Percentiles rank a stretch among this genome's conserved stretches.
Evolutionary conservation across 75 land plant species (phyloP).

Genomic region (Azolla pinnata): DNA sequence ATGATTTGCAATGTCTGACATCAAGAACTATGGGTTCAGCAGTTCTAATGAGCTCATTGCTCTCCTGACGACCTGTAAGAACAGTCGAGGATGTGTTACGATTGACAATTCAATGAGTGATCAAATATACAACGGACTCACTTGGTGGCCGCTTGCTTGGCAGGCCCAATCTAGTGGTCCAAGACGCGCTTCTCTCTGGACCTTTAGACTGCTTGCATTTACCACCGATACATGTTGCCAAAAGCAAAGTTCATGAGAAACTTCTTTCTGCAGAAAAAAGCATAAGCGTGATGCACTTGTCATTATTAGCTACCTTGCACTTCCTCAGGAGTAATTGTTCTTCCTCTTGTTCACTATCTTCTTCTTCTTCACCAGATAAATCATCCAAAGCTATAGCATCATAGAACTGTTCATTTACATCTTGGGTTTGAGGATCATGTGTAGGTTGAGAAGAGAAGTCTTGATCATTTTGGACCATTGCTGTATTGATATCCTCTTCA

Average conservation of each 20-base stretch:
- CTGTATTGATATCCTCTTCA: not conserved
- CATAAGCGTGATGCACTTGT: not conserved
- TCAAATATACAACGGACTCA: no score
- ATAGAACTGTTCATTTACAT: conserved; percentile 60
- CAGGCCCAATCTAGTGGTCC: conserved; percentile 8
- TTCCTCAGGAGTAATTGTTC: not conserved
- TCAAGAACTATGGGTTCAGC: conserved; percentile 33
- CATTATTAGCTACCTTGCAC: conserved; percentile 8
- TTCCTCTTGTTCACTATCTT: conserved; percentile 30
- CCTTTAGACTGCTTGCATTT: no score
- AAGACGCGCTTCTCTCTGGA: conserved; percentile 8
- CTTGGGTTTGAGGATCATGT: not conserved
- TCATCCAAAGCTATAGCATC: conserved; percentile 75
- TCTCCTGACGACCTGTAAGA: conserved; percentile 22
- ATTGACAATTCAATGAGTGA: not conserved
- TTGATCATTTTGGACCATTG: not conserved
- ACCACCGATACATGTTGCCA: no score
- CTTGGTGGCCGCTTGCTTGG: conserved; percentile 5
- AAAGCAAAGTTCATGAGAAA: no score
- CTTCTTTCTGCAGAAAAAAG: not conserved
- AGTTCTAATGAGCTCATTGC: conserved; percentile 26
- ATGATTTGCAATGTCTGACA: conserved; percentile 40
- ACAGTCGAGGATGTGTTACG: not conserved
- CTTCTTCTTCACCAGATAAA: conserved; percentile 51
- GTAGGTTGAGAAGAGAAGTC: not conserved